Conservation (phyloP, 768 basidiomycete species). For the Suillus alpinus region DNA sequence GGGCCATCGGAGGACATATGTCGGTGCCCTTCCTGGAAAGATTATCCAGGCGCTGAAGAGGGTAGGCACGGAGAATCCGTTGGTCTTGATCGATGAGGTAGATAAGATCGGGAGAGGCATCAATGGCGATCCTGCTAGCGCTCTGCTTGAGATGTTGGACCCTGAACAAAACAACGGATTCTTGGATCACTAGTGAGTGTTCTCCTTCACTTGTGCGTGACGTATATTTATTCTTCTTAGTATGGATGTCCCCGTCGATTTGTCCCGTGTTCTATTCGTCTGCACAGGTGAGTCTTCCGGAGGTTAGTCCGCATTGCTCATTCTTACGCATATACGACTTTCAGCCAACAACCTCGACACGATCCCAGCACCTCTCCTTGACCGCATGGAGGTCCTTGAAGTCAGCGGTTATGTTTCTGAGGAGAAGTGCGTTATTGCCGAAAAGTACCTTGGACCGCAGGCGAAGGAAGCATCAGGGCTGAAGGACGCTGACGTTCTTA, state of each 20-base stretch:
- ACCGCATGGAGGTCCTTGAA: slow-evolving; percentile 96
- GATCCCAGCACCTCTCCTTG: slow-evolving; percentile 89
- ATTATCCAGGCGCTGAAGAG: slow-evolving; percentile 93
- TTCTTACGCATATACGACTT: slow-evolving; percentile 10
- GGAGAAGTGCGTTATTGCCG: slow-evolving; percentile 87
- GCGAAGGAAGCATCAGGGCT: slow-evolving; percentile 90
- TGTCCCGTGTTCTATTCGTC: slow-evolving; percentile 94
- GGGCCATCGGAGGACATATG: slow-evolving; percentile 96
- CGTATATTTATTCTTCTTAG: slow-evolving; percentile 33
- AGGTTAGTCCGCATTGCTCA: slow-evolving; percentile 3
- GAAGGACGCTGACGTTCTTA: slow-evolving; percentile 75
- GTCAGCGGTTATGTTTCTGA: slow-evolving; percentile 93
- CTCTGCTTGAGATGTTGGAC: slow-evolving; percentile 89
- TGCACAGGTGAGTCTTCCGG: slow-evolving; percentile 62
- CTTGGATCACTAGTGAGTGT: slow-evolving; percentile 87
- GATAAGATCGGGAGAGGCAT: slow-evolving; percentile 92
- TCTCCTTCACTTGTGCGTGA: neutral
- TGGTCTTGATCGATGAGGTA: slow-evolving; percentile 93
- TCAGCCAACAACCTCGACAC: slow-evolving; percentile 89
- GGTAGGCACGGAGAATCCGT: slow-evolving; percentile 90
- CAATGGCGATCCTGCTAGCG: slow-evolving; percentile 91
- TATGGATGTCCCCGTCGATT: slow-evolving; percentile 95
- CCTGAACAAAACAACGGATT: slow-evolving; percentile 95
- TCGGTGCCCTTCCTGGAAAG: slow-evolving; percentile 91
- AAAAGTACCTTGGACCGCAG: slow-evolving; percentile 86